Evolutionary conservation across 2,329 filamentous ascomycete species (phyloP), one percentile per base, ranked within the genome.

Genomic region (Aciculosporium take): DNA sequence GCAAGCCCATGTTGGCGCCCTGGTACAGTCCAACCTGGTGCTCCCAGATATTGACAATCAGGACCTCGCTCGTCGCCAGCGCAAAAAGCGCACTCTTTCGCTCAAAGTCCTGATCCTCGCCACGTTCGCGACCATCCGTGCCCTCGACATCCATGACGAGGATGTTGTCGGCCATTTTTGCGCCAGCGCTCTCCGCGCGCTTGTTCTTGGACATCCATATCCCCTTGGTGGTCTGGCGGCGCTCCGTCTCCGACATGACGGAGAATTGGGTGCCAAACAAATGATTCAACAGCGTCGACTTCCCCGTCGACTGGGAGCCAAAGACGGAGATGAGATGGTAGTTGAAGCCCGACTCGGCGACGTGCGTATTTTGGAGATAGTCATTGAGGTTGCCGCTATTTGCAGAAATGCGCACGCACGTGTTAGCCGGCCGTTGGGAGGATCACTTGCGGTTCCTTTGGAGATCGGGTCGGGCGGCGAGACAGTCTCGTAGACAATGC

Each of bases 171-270:
- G 89, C 88, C 87, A 96, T 95, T 49, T 68, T 69, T 49, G 59
- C 59, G 39, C 65, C 64, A 37, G 61, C 64, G 42, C 64, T 68
- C 43, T 66, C 60, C 49, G 66, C 62, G 51, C 72, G 71, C 68
- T 94, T 94, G 65, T 96, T 96, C 69, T 94, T 94, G 49, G 88
- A 94, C 81, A 98, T 82, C 91, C 91, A 98, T 59, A 98, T 98
- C 57, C 91, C 91, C 69, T 96, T 98, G 34, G 91, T 98, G 0
- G 91, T 98, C 71, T 98, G 91, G 47, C 87, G 80, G 49, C 91
- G 78, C 62, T 95, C 87, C 47, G 79, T 73, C 71, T 98, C 91
- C 53, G 86, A 85, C 91, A 98, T 98, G 58, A 98, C 89, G 51
- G 86, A 89, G 67, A 98, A 98, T 43, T 88, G 74, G 51, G 91